Conservation (phyloP, 164 flowering plant genomes). For the Aristolochia contorta region DNA sequence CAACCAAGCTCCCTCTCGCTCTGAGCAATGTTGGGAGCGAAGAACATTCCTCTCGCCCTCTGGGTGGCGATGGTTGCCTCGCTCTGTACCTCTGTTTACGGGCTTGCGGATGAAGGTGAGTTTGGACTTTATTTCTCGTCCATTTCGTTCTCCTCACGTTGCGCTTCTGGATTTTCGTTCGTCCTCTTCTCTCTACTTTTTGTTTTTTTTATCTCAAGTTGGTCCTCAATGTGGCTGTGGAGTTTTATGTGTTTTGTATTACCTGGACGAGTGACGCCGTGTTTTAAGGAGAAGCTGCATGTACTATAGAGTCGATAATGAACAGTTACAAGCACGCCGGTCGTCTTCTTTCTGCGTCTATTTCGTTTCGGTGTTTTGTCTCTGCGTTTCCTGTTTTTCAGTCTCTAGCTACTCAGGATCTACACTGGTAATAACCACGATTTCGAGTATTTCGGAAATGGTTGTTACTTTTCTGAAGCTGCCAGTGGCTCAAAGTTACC, state of each 20-base stretch:
- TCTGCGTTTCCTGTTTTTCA: no score
- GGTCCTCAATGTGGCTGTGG: background rate
- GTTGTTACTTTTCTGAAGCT: no score
- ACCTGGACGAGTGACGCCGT: background rate
- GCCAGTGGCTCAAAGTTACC: no score
- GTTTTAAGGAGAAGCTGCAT: background rate
- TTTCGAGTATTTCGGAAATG: no score
- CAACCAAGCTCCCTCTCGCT: background rate
- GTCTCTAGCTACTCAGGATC: no score
- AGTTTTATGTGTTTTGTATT: no score
- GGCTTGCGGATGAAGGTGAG: conserved; percentile 43
- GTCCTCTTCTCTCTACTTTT: background rate
- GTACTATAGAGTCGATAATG: background rate
- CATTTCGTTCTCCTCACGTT: no score
- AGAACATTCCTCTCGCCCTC: background rate
- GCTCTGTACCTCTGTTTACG: conserved; percentile 21
- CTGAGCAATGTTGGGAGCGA: conserved; percentile 8
- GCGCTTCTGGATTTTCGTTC: background rate
- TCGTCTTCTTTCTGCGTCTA: no score
- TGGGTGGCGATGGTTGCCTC: conserved; percentile 15
- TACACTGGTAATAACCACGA: no score
- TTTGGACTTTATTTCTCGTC: background rate
- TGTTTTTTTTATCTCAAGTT: background rate
- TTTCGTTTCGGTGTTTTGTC: no score
- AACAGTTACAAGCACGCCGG: no score